Evolutionary conservation across 352 stramenopile species (phyloP), one percentile per base, ranked within the genome.

Genomic region (Globisporangium cylindrosporum): DNA sequence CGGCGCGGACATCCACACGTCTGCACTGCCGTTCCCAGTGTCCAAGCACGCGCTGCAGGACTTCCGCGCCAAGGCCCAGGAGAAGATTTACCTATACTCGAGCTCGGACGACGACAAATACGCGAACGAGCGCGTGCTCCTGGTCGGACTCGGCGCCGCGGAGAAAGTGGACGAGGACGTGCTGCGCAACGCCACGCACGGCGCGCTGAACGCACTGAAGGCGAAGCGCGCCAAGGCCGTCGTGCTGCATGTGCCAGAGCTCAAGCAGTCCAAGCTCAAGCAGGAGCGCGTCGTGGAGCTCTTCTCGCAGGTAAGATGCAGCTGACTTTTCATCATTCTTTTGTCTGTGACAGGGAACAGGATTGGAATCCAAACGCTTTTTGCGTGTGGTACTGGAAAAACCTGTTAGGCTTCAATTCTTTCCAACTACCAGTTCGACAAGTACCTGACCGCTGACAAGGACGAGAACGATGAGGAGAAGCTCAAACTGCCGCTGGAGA

Each of bases 391-490:
- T 10, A 56, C 7, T 34, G 43, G 5, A 8, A 12, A 24, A 29
- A 10, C 34, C 41, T 20, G 12, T n/a, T 51, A 82, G 78, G 80
- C 88, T 2, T 90, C 83, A 22, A 88, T 94, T 69, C 74, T 95
- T 34, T 94, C 86, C 53, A 95, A 94, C 74, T 95, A 95, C 71
- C 84, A 92, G 72, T 95, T 95, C 53, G 84, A 95, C 73, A 78
- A 89, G 74, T 93, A 95, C 71, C 66, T 93, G 61, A 91, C 70
- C 59, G 71, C 77, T 36, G 73, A 75, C 48, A 87, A 79, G 67
- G 73, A 90, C 67, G 73, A 77, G 4, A 66, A 89, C 32, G 86
- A 81, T 67, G 81, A 92, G 34, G 78, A 79, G 62, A 91, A 90
- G 72, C 76, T 92, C 53, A 78, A 77, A 61, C 67, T 90, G 61